These are phyloP conservation scores for Eucalyptus paniculata DNA, from an alignment of 345 rosid species.

Conservation along the genomic window DNA sequence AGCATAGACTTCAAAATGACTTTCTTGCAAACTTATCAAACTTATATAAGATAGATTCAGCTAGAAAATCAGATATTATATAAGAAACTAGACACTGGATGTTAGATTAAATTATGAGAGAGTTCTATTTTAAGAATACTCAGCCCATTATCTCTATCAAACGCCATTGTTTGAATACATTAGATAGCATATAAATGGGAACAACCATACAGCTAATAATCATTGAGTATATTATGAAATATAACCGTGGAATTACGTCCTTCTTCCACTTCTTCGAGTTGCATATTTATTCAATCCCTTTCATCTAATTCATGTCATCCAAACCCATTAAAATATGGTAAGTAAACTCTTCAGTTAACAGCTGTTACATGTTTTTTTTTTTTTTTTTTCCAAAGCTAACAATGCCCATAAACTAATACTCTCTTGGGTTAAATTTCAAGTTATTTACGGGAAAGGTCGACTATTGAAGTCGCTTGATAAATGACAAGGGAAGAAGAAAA, in stretches of 20 bases:
- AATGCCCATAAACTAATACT: too few species aligned
- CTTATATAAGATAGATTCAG: not conserved
- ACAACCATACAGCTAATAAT: not conserved
- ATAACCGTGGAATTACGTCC: not conserved
- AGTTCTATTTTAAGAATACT: not conserved
- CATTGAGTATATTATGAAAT: not conserved
- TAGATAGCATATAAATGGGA: not conserved
- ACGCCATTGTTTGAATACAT: not conserved
- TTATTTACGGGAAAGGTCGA: not conserved
- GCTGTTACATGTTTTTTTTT: too few species aligned
- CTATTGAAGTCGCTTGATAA: not conserved
- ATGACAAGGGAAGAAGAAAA: not conserved
- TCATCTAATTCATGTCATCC: not conserved
- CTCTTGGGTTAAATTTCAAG: not conserved
- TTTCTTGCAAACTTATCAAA: not conserved
- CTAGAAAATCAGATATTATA: not conserved
- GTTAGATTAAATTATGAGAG: too few species aligned
- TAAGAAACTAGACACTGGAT: not conserved
- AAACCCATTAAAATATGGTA: too few species aligned
- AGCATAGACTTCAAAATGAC: not conserved
- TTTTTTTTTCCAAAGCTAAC: too few species aligned
- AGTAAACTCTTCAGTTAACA: not conserved
- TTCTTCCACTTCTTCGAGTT: not conserved
- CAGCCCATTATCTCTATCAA: too few species aligned
- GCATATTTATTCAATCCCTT: not conserved